A percentile compares a stretch with the other conserved stretches of the same genome.
phyloP scores from a whole-genome alignment of 805 yeast species.

The Danielia oregonensis region DNA sequence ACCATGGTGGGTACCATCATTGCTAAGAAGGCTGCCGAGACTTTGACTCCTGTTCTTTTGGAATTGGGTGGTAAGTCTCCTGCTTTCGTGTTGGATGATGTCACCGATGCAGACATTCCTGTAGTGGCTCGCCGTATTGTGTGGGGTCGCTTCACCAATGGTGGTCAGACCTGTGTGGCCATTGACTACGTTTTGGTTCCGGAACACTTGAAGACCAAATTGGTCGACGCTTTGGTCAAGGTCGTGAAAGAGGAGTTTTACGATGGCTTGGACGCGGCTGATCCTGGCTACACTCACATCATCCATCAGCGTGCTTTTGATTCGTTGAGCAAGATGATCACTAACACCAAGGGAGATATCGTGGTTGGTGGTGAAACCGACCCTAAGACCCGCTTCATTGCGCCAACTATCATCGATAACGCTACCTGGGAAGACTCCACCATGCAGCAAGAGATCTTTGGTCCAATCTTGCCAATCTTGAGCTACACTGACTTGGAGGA shows the following conservation, averaged over 20 bases:
- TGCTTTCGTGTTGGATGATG: constrained; percentile 56
- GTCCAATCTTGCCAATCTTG: constrained; percentile 79
- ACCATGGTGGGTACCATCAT: constrained; percentile 71
- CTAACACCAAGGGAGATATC: constrained; percentile 50
- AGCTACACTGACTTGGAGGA: constrained; percentile 44
- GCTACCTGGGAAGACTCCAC: constrained; percentile 63
- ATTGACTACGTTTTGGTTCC: constrained; percentile 81
- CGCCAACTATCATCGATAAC: constrained; percentile 70
- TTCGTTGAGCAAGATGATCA: constrained; percentile 42
- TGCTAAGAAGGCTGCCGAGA: constrained; percentile 78
- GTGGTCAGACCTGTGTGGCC: constrained; percentile 91
- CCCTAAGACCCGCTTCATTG: constrained; percentile 44
- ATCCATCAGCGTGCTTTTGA: constrained; percentile 52
- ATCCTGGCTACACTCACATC: constrained; percentile 51
- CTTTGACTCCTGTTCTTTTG: constrained; percentile 71
- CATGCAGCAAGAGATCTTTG: constrained; percentile 78
- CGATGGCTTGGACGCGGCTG: constrained; percentile 29
- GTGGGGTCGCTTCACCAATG: constrained; percentile 76
- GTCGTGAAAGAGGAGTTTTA: constrained; percentile 44
- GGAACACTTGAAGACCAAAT: constrained; percentile 48
- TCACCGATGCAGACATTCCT: constrained; percentile 40
- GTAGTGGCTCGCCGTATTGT: constrained; percentile 56
- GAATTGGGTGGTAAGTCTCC: constrained; percentile 96
- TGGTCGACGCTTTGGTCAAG: constrained; percentile 39
- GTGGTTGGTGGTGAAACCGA: constrained; percentile 46